Percentiles rank a stretch among this genome's conserved stretches.
Conservation (phyloP, 345 rosid genomes). For the Arabis alpina region DNA sequence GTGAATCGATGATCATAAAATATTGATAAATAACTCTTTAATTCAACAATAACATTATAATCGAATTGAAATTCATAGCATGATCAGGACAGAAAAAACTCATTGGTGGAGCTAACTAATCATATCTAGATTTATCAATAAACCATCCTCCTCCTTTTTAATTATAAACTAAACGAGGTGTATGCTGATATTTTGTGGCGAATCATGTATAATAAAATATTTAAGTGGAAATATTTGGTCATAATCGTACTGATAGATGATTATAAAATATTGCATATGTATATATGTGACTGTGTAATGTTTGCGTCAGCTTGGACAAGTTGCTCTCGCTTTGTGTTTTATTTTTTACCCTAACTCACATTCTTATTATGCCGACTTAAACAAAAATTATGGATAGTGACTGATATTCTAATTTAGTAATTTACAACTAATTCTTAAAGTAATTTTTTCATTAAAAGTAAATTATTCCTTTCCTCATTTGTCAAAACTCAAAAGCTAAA, state of each 20-base stretch:
- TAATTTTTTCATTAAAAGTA: not conserved
- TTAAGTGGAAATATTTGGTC: slow-evolving; percentile 8
- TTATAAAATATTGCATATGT: slow-evolving; percentile 27
- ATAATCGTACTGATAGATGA: slow-evolving; percentile 13
- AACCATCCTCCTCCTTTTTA: not conserved
- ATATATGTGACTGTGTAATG: slow-evolving; percentile 30
- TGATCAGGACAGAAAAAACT: not conserved
- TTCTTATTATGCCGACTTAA: slow-evolving; percentile 21
- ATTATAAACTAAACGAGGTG: not conserved
- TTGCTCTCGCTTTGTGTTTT: slow-evolving; percentile 2
- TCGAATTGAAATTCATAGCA: not conserved
- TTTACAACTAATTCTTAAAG: slow-evolving; percentile 5
- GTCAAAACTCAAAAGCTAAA: not conserved
- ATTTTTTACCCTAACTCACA: slow-evolving; percentile 10
- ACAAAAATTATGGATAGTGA: slow-evolving; percentile 8
- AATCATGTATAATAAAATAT: not conserved
- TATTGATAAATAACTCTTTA: not conserved
- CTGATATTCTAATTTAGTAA: not conserved
- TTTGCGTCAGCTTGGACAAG: slow-evolving; percentile 36
- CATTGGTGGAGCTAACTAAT: slow-evolving; percentile 13
- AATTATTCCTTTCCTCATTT: not conserved
- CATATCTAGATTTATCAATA: not conserved
- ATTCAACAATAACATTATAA: not conserved
- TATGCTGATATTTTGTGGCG: not conserved
- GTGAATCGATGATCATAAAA: not conserved